Evolutionary conservation across 257 asterid species (phyloP).

Genomic region (Fraxinus excelsior): DNA sequence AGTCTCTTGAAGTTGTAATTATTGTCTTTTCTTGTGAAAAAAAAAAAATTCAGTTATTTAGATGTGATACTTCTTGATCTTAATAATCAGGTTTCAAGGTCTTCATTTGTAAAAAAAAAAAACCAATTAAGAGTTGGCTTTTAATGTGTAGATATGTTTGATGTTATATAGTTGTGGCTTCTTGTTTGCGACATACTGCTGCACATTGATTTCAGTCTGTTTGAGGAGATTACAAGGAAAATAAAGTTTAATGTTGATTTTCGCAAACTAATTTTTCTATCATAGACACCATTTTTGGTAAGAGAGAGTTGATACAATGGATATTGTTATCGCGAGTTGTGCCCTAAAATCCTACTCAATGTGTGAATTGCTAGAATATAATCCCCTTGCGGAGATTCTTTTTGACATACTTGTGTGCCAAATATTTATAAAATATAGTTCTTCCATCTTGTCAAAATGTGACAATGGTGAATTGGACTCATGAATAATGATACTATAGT

Average conservation of each 20-base stretch:
- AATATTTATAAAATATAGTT: too few relatives aligned
- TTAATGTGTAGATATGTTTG: too few relatives aligned
- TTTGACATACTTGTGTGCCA: too few relatives aligned
- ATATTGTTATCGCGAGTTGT: neutral
- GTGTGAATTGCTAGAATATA: neutral
- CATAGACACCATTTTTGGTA: neutral
- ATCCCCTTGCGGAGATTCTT: too few relatives aligned
- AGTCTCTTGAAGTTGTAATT: slow-evolving; percentile 30
- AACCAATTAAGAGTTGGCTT: neutral
- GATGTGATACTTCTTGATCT: neutral
- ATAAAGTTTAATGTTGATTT: neutral
- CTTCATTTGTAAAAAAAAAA: slow-evolving; percentile 14
- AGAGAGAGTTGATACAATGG: neutral
- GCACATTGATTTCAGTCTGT: too few relatives aligned
- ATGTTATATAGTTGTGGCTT: too few relatives aligned
- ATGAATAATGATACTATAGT: neutral
- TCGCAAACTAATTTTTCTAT: neutral
- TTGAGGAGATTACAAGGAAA: slow-evolving; percentile 19
- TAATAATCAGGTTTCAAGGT: neutral
- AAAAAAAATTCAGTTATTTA: neutral
- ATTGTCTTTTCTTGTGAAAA: slow-evolving; percentile 8
- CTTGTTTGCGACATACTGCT: too few relatives aligned
- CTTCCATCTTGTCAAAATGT: too few relatives aligned
- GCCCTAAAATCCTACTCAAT: neutral
- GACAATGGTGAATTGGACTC: neutral